Evolutionary conservation across 2,329 filamentous ascomycete species (phyloP), one percentile per base, ranked within the genome.

Genomic region (Arthrobotrys megalospora): DNA sequence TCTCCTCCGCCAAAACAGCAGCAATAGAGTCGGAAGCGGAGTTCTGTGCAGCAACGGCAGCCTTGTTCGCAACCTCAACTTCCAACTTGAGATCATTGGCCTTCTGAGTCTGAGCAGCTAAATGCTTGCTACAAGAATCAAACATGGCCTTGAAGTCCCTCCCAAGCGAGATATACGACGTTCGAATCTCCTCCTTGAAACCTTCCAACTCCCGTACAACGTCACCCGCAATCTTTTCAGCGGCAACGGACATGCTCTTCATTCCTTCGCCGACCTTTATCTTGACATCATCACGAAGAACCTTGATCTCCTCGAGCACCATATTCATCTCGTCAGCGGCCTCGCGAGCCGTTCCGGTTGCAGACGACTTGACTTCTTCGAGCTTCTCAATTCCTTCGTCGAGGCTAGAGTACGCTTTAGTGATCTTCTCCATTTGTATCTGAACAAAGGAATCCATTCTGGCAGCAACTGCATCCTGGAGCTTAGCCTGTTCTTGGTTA

Each of bases 291-390:
- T 97, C 92, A 21, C 95, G 90, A 24, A 98, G 87, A n/a, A 89
- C 90, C 83, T 94, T 94, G 83, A 98, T 97, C 83, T 97, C 95
- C 82, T 96, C 93, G 8, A 99, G 87, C 1, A 97, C 91, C n/a
- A 89, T 87, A 81, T 97, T 94, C 92, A 97, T 94, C 71, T 94
- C 92, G 58, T 94, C 90, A 10, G 76, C 69, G 6, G 52, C 76
- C 36, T 73, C 69, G 7, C 76, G 68, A 19, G 68, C 69, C n/a
- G 62, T 65, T 21, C 53, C 58, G 0, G 76, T 69, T 82, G 92
- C 93, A 1, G 93, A 91, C 63, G 87, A 86, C 83, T 91, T 90
- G 0, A 92, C 92, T 16, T 88, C 86, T 45, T 90, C 87, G 81
- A 97, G 93, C 0, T 88, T 87, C 6, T 87, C 85, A 7, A 92